These are phyloP conservation scores for Candida sp. DNA, from an alignment of 1,139 yeast genomes.

Conservation along the genomic window DNA sequence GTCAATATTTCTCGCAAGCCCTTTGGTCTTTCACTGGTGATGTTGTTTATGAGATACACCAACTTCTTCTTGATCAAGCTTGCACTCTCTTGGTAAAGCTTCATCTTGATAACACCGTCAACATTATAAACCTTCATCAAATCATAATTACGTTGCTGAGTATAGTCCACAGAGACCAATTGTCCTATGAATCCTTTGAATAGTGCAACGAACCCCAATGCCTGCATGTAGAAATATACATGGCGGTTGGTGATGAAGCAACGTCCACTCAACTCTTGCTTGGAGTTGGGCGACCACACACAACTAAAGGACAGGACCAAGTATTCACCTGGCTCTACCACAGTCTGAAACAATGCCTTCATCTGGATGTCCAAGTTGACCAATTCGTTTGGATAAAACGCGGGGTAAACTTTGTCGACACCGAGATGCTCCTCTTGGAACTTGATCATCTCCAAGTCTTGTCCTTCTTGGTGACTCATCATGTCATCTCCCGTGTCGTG, in stretches of 20 bases:
- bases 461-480: not conserved
- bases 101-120: constrained; percentile 60
- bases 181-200: constrained; percentile 53
- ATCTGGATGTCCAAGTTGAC: constrained; percentile 76
- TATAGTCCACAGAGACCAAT: constrained; percentile 65
- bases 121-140: constrained; percentile 60
- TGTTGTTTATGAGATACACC: constrained; percentile 53
- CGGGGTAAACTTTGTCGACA: constrained; percentile 50
- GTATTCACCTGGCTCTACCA: constrained; percentile 58
- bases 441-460: constrained; percentile 14
- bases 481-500: constrained; percentile 20
- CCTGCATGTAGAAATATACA: constrained; percentile 70
- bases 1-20: constrained; percentile 31
- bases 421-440: constrained; percentile 14
- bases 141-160: constrained; percentile 54
- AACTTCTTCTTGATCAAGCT: constrained; percentile 51
- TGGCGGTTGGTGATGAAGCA: constrained; percentile 67
- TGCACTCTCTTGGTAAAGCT: constrained; percentile 71
- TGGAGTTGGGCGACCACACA: constrained; percentile 71
- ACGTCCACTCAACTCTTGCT: constrained; percentile 76
- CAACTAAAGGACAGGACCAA: constrained; percentile 72
- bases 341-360: constrained; percentile 73
- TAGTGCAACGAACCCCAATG: constrained; percentile 78
- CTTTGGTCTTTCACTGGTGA: constrained; percentile 48
- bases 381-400: constrained; percentile 63